phyloP scores from a whole-genome alignment of 1,284 basidiomycete genomes.

The Ganoderma sinense region DNA sequence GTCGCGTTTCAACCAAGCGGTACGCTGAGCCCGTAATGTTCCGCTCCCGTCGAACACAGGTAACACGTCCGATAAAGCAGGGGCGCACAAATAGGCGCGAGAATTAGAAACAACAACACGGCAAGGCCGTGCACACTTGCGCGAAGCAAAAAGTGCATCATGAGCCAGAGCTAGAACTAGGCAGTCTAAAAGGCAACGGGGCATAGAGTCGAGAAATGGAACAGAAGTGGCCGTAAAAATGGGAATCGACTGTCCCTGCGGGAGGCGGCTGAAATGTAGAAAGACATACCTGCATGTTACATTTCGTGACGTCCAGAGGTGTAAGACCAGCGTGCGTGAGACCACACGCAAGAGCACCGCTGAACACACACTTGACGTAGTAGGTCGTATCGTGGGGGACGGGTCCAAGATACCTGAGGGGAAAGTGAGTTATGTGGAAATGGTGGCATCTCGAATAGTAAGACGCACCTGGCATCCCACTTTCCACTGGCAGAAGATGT shows the following conservation, averaged over 20 bases:
- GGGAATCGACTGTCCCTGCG: no score
- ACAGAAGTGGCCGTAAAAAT: no score
- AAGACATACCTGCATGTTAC: slow-evolving; percentile 92
- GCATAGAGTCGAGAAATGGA: no score
- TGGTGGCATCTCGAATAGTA: slow-evolving; percentile 7
- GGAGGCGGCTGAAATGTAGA: background rate
- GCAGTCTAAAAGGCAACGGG: no score
- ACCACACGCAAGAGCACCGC: slow-evolving; percentile 93
- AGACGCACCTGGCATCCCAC: slow-evolving; percentile 74
- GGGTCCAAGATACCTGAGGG: slow-evolving; percentile 65
- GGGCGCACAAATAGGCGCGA: no score
- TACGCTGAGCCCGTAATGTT: background rate
- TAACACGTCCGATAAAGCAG: no score
- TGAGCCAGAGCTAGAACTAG: no score
- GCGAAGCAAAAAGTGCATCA: no score
- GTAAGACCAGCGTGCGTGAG: slow-evolving; percentile 94
- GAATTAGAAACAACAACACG: no score
- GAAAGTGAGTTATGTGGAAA: slow-evolving; percentile 14
- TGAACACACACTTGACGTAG: slow-evolving; percentile 86
- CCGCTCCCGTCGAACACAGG: background rate
- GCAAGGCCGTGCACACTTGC: no score
- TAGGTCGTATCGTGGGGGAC: slow-evolving; percentile 77
- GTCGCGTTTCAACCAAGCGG: no score
- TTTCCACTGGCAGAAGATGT: slow-evolving; percentile 56
- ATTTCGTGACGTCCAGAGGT: slow-evolving; percentile 95